Evolutionary conservation across 257 asterid genomes (phyloP).

Genomic region (Knoxia roxburghii): DNA sequence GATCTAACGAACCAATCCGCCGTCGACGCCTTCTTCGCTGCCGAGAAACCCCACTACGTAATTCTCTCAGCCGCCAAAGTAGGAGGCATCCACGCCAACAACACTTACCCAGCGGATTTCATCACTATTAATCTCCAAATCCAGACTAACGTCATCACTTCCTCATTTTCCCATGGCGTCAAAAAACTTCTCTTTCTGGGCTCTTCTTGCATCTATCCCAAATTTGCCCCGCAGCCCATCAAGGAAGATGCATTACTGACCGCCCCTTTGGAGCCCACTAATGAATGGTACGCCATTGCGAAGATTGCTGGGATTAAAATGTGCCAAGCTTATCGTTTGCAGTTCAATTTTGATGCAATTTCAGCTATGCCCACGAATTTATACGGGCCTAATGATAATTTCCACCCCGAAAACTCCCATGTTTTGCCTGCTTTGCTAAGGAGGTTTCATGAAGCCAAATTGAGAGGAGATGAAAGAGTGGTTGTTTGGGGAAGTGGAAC

Average conservation of each 20-base stretch:
- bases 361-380: conserved; percentile 89
- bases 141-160: conserved; percentile 81
- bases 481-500: conserved; percentile 95
- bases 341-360: conserved; percentile 66
- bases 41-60: conserved; percentile 57
- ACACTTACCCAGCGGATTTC: conserved; percentile 88
- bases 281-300: conserved; percentile 89
- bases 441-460: conserved; percentile 79
- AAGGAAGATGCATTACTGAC: conserved; percentile 78
- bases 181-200: conserved; percentile 72
- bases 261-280: conserved; percentile 78
- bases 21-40: conserved; percentile 71
- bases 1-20: conserved; percentile 81
- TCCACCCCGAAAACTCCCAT: conserved; percentile 92
- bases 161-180: conserved; percentile 51
- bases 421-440: conserved; percentile 79
- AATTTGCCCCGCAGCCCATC: conserved; percentile 92
- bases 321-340: conserved; percentile 82
- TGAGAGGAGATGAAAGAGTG: conserved; percentile 38
- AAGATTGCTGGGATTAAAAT: conserved; percentile 85
- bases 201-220: conserved; percentile 94
- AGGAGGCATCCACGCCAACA: conserved; percentile 93
- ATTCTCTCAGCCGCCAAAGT: conserved; percentile 94
- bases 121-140: conserved; percentile 88
- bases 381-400: conserved; percentile 76